Percentiles rank a stretch among this genome's conserved stretches.
These are phyloP conservation scores for Pleurotus eryngii DNA, from an alignment of 768 basidiomycete species.

Conservation along the genomic window DNA sequence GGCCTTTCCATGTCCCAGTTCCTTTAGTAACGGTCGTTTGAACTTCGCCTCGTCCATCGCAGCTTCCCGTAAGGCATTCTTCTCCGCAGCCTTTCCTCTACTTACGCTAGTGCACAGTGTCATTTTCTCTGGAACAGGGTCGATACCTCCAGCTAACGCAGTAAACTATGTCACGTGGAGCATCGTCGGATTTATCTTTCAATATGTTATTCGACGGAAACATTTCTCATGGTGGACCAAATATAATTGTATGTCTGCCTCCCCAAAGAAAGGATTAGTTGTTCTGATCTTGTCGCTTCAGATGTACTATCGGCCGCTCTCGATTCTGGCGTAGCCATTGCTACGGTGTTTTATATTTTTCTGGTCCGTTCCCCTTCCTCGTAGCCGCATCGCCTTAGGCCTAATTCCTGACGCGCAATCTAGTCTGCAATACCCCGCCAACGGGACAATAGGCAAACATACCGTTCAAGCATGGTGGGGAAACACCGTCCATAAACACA, in stretches of 20 bases:
- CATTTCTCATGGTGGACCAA: constrained; percentile 70
- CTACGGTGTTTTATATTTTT: constrained; percentile 30
- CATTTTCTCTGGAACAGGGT: constrained; percentile 56
- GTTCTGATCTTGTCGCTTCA: constrained; percentile 13
- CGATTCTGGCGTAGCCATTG: constrained; percentile 51
- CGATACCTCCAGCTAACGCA: constrained; percentile 64
- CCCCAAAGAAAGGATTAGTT: not conserved
- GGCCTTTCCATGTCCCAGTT: not conserved
- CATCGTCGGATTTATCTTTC: constrained; percentile 64
- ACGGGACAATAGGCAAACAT: constrained; percentile 5
- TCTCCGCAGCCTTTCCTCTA: not conserved
- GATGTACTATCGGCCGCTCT: constrained; percentile 57
- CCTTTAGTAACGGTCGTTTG: not conserved
- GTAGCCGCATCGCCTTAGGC: not conserved
- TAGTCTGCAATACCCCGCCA: constrained; percentile 11
- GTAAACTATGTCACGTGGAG: constrained; percentile 70
- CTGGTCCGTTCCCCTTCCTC: constrained; percentile 2
- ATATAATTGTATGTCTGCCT: constrained; percentile 44
- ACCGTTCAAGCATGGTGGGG: constrained; percentile 12
- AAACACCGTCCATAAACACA: constrained; percentile 31
- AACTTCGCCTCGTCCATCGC: not conserved
- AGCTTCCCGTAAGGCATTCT: constrained; percentile 33
- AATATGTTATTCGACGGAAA: constrained; percentile 54
- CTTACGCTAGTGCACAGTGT: constrained; percentile 19
- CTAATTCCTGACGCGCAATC: not conserved